A percentile compares a stretch with the other conserved stretches of the same genome.
phyloP scores from a whole-genome alignment of 1,139 yeast species.

The Eremothecium coryli region DNA sequence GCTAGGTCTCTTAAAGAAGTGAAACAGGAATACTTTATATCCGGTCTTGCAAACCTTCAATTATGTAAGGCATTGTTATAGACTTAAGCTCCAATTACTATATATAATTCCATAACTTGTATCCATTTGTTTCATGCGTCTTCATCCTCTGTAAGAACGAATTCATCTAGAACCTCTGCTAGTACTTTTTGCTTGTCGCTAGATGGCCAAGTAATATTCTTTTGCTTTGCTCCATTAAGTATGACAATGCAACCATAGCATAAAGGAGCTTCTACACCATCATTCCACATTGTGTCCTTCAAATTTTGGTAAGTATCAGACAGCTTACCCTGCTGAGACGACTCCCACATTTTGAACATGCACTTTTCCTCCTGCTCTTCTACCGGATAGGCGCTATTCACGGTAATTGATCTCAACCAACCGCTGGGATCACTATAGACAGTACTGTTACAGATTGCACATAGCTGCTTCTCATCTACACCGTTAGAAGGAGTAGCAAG shows the following conservation, averaged over 20 bases:
- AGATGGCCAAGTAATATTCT: conserved; percentile 49
- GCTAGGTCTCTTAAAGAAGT: no score
- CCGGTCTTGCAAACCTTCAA: no score
- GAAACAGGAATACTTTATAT: no score
- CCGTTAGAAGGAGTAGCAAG: conserved; percentile 43
- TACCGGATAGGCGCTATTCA: conserved; percentile 46
- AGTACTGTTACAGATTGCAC: conserved; percentile 45
- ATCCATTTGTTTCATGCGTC: conserved; percentile 6
- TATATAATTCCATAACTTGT: neutral
- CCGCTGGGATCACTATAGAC: conserved; percentile 49
- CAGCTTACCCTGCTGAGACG: conserved; percentile 12
- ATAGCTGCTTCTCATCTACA: conserved; percentile 22
- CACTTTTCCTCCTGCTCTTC: conserved; percentile 40
- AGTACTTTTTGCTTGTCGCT: conserved; percentile 26
- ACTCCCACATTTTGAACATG: conserved; percentile 33
- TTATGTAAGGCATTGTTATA: no score
- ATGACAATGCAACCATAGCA: conserved; percentile 78
- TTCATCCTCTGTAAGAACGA: conserved; percentile 37
- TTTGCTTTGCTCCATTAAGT: conserved; percentile 38
- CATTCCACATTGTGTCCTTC: conserved; percentile 14
- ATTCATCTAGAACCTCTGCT: conserved; percentile 42
- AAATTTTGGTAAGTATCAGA: conserved; percentile 11
- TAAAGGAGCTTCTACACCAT: conserved; percentile 30
- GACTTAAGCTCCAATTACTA: no score
- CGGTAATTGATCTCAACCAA: conserved; percentile 74